phyloP scores from a whole-genome alignment of 257 asterid genomes.

The Nicotiana otophora region DNA sequence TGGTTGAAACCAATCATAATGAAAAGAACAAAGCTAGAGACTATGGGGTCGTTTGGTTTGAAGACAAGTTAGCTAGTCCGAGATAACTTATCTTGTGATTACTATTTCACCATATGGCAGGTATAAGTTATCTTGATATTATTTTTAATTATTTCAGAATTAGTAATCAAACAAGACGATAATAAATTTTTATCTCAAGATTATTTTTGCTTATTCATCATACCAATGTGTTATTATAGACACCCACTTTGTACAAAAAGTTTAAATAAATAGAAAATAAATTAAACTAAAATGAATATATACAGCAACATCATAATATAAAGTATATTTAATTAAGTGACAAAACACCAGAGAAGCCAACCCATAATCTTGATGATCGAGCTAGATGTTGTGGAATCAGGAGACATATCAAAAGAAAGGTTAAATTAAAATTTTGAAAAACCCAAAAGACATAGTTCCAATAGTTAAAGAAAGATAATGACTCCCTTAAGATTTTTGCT shows the following conservation, averaged over 20 bases:
- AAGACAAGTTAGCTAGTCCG: too few relatives aligned
- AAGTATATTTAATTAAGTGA: constrained; percentile 11
- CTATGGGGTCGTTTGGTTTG: too few relatives aligned
- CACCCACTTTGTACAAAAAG: not conserved
- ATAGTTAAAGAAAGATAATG: not conserved
- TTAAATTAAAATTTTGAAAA: not conserved
- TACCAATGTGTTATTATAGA: too few relatives aligned
- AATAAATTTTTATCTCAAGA: too few relatives aligned
- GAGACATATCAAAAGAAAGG: constrained; percentile 35
- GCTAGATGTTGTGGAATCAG: constrained; percentile 42
- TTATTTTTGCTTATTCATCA: too few relatives aligned
- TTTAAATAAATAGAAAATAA: not conserved
- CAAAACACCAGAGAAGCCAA: constrained; percentile 30
- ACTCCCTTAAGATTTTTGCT: not conserved
- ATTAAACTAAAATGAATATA: not conserved
- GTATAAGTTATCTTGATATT: too few relatives aligned
- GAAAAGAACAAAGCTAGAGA: not conserved
- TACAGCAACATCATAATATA: not conserved
- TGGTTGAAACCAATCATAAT: not conserved
- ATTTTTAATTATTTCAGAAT: too few relatives aligned
- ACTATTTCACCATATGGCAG: too few relatives aligned
- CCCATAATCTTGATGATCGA: constrained; percentile 43
- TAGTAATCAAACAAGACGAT: too few relatives aligned
- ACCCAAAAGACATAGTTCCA: not conserved
- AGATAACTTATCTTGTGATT: too few relatives aligned